Evolutionary conservation across 768 basidiomycete genomes (phyloP).

Genomic region (Phylloporus rhodoxanthus): DNA sequence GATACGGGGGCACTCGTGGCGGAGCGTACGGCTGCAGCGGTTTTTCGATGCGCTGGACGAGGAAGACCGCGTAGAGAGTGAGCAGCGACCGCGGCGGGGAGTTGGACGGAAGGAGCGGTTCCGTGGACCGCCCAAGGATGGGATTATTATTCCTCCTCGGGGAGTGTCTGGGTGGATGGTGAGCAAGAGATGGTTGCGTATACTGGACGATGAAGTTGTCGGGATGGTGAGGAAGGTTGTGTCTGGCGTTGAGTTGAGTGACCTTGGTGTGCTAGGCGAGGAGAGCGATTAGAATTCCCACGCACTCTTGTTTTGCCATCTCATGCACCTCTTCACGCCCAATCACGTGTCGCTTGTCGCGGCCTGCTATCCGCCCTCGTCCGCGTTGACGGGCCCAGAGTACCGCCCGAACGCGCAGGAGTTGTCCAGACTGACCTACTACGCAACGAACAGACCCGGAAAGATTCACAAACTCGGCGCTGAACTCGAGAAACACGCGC

Average conservation of each 20-base stretch:
- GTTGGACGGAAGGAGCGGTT: conserved; percentile 50
- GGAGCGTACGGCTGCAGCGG: conserved; percentile 55
- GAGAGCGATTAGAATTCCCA: conserved; percentile 40
- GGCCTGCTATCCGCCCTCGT: conserved; percentile 80
- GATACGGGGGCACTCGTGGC: conserved; percentile 59
- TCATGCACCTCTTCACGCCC: conserved; percentile 74
- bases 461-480: conserved; percentile 72
- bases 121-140: conserved; percentile 52
- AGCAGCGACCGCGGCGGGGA: conserved; percentile 50
- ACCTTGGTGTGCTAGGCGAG: conserved; percentile 43
- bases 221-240: conserved; percentile 40
- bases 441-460: conserved; percentile 76
- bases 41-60: conserved; percentile 61
- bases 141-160: conserved; percentile 52
- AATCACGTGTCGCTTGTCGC: conserved; percentile 80
- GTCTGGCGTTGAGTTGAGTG: conserved; percentile 26
- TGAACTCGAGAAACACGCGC: conserved; percentile 73
- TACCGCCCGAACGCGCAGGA: conserved; percentile 81
- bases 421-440: conserved; percentile 78
- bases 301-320: conserved; percentile 3
- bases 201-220: conserved; percentile 45
- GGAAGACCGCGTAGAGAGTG: conserved; percentile 43
- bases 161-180: conserved; percentile 73
- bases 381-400: conserved; percentile 63
- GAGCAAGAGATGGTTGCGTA: conserved; percentile 56